Evolutionary conservation across 768 basidiomycete genomes (phyloP), one percentile per base, ranked within the genome.

Genomic region (Boletales sp.): DNA sequence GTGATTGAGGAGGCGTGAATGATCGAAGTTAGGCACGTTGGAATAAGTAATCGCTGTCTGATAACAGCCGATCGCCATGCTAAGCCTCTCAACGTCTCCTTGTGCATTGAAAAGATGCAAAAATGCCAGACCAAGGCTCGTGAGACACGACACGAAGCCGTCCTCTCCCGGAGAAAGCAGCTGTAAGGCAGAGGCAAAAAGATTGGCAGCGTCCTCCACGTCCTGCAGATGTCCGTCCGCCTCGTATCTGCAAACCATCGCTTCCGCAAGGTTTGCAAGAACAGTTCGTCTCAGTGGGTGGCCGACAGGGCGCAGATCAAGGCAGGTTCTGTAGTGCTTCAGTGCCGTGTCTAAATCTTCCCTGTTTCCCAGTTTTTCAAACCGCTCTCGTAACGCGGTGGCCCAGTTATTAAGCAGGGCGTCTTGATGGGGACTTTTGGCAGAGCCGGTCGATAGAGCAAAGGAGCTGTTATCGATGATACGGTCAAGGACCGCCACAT

Each of bases 211-310:
- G 34, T 17, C 45, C 41, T 69, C 56, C 30, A 72, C 32, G 46
- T 71, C 66, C 41, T 52, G 49, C 17, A 49, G 35, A 12, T 58
- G 48, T 4, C 65, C 58, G 7, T 61, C 50, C 14, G 44, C 21
- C 32, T 64, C 59, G 54, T 60, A 72, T 19, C 51, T 62, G 53
- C 31, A 5, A 18, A 49, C 40, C 21, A 68, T 48, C 0, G 59
- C 50, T 41, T 39, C 51, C 9, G 57, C 68, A 8, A 72, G 55
- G 33, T 55, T 60, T 7, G 42, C 48, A 28, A 65, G 46, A 38
- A 44, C 40, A 13, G n/a, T 31, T 10, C 32, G n/a, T 34, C 57
- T 60, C n/a, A 15, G 40, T 15, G 49, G 41, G 48, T 59, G 57
- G 15, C 57, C 61, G 2, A 50, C 56, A 42, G 56, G 56, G 30